phyloP scores from a whole-genome alignment of 495 filamentous ascomycete species.

The Letharia columbiana region DNA sequence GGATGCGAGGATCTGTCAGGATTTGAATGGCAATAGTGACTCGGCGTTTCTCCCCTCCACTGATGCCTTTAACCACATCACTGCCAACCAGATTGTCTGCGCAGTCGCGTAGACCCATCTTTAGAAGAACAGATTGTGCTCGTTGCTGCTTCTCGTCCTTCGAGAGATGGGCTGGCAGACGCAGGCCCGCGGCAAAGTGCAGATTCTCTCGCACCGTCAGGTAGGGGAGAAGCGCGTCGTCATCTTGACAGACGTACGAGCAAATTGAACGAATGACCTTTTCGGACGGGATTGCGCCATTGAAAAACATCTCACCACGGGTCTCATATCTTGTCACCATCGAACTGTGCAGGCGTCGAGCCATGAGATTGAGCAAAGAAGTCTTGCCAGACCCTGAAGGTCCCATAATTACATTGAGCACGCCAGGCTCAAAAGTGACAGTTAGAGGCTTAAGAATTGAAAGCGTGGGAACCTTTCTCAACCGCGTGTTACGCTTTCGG shows the following conservation, averaged over 20 bases:
- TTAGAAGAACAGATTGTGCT: constrained; percentile 61
- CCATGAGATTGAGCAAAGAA: constrained; percentile 60
- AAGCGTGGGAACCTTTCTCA: constrained; percentile 38
- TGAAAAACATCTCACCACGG: constrained; percentile 54
- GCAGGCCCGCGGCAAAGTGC: constrained; percentile 56
- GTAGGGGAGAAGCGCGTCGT: constrained; percentile 64
- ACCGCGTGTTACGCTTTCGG: constrained; percentile 46
- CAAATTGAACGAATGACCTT: constrained; percentile 58
- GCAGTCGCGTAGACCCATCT: constrained; percentile 69
- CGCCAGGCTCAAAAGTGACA: constrained; percentile 51
- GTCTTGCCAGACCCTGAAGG: constrained; percentile 70
- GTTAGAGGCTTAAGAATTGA: constrained; percentile 57
- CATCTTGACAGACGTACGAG: constrained; percentile 69
- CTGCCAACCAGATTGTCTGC: constrained; percentile 65
- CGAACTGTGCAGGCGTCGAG: constrained; percentile 50
- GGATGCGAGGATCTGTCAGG: constrained; percentile 59
- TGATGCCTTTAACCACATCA: constrained; percentile 65
- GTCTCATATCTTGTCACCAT: constrained; percentile 45
- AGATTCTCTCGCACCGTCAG: constrained; percentile 67
- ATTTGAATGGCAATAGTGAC: constrained; percentile 71
- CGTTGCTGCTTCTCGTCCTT: constrained; percentile 52
- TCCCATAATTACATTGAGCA: constrained; percentile 69
- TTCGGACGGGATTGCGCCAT: constrained; percentile 54
- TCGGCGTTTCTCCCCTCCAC: constrained; percentile 66
- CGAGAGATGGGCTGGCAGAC: constrained; percentile 60